phyloP scores from a whole-genome alignment of 2,329 filamentous ascomycete genomes.

The Curvularia verruculosa region DNA sequence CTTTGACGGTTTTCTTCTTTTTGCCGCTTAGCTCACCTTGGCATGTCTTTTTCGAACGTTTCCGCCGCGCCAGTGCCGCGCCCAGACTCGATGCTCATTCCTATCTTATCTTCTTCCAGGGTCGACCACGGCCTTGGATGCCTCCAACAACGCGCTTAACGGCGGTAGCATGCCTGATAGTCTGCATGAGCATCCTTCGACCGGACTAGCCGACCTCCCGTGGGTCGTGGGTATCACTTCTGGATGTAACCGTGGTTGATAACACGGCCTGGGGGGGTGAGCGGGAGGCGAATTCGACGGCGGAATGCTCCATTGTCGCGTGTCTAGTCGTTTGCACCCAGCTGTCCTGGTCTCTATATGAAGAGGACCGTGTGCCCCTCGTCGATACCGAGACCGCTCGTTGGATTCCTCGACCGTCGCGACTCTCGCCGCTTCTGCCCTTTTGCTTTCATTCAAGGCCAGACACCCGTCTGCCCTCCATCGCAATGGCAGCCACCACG shows the following conservation, averaged over 20 bases:
- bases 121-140: conserved; percentile 28
- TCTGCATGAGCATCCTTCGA: conserved; percentile 18
- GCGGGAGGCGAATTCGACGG: conserved; percentile 9
- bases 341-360: conserved; percentile 23
- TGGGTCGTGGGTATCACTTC: conserved; percentile 17
- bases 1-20: conserved; percentile 27
- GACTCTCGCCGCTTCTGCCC: conserved; percentile 1
- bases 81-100: conserved; percentile 26
- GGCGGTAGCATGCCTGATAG: conserved; percentile 17
- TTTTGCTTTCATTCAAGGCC: conserved; percentile 2
- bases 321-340: conserved; percentile 16
- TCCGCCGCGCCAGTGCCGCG: conserved; percentile 20
- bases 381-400: conserved; percentile 12
- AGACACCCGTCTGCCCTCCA: conserved; percentile 2
- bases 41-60: conserved; percentile 28
- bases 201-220: conserved; percentile 19
- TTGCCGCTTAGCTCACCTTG: conserved; percentile 28
- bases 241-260: conserved; percentile 18
- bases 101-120: conserved; percentile 27
- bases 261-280: conserved; percentile 18
- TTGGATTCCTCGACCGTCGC: conserved; percentile 6
- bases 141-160: conserved; percentile 28
- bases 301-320: conserved; percentile 16
- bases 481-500: conserved; percentile 29
- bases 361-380: conserved; percentile 14